These are phyloP conservation scores for Coemansia sp. DNA, from an alignment of 192 early-diverging fungal species.

Conservation along the genomic window DNA sequence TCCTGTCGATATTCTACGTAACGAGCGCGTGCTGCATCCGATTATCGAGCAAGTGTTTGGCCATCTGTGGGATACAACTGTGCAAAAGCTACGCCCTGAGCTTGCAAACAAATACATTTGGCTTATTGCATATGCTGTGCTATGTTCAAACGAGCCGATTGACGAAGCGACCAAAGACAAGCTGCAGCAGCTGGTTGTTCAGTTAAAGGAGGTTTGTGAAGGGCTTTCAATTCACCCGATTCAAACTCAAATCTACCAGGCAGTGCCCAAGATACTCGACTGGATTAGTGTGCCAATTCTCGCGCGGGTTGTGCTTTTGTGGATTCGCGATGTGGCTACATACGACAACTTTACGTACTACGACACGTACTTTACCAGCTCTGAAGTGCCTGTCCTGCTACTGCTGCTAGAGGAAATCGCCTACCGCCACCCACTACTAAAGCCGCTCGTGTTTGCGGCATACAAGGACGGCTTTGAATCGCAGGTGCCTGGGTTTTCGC, in stretches of 20 bases:
- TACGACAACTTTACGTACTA: slow-evolving; percentile 63
- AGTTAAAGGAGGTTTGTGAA: slow-evolving; percentile 32
- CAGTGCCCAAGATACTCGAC: slow-evolving; percentile 25
- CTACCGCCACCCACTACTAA: slow-evolving; percentile 66
- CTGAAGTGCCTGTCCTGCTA: slow-evolving; percentile 61
- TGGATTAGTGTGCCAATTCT: slow-evolving; percentile 41
- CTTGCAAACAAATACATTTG: slow-evolving; percentile 42
- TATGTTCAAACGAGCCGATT: slow-evolving; percentile 11
- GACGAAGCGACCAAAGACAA: slow-evolving; percentile 16
- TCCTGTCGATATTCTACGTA: slow-evolving; percentile 22
- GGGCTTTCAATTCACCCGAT: slow-evolving; percentile 32
- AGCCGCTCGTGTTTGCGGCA: slow-evolving; percentile 63
- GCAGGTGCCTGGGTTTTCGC: slow-evolving; percentile 56
- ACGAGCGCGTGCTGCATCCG: slow-evolving; percentile 34
- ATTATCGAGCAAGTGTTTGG: slow-evolving; percentile 48
- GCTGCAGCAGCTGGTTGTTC: slow-evolving; percentile 21
- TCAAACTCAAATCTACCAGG: slow-evolving; percentile 28
- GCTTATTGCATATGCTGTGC: slow-evolving; percentile 43
- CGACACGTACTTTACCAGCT: slow-evolving; percentile 66
- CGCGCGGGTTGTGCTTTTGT: slow-evolving; percentile 51
- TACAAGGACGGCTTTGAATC: slow-evolving; percentile 62
- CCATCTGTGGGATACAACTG: slow-evolving; percentile 27
- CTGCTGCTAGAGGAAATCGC: slow-evolving; percentile 78
- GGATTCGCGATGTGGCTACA: slow-evolving; percentile 63
- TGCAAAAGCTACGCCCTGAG: slow-evolving; percentile 16